Conservation (phyloP, 1,284 basidiomycete species). For the Trichosporon coremiiforme region DNA sequence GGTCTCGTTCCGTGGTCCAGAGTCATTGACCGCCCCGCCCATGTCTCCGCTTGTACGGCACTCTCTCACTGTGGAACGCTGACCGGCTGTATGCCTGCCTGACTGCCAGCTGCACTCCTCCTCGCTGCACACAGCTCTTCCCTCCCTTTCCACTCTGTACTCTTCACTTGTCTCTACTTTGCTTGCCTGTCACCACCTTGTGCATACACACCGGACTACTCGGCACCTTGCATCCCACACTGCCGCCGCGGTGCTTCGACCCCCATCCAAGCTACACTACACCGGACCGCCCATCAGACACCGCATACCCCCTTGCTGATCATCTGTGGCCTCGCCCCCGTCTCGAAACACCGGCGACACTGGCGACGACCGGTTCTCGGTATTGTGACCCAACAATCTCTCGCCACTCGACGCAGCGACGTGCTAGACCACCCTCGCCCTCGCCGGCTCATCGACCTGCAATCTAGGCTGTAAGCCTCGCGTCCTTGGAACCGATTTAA, state of each 20-base stretch:
- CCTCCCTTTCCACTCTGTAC: background rate
- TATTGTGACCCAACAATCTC: too few relatives aligned
- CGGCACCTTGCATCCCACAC: background rate
- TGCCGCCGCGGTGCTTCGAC: too few relatives aligned
- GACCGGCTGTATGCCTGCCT: too few relatives aligned
- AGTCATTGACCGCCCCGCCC: too few relatives aligned
- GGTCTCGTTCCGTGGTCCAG: background rate
- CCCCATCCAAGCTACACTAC: background rate
- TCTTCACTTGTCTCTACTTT: background rate
- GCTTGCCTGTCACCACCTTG: background rate
- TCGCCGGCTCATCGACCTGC: background rate
- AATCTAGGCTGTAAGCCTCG: background rate
- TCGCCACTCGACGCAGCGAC: too few relatives aligned
- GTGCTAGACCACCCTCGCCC: too few relatives aligned
- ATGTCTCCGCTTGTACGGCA: too few relatives aligned
- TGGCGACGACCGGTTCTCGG: background rate
- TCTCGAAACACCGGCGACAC: too few relatives aligned
- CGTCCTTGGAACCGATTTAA: background rate
- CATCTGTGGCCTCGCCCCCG: background rate
- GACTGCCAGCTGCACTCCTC: background rate
- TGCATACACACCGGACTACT: background rate
- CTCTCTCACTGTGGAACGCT: slow-evolving; percentile 1
- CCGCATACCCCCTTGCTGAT: background rate
- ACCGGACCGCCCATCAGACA: background rate
- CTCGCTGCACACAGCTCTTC: background rate